Evolutionary conservation across 495 filamentous ascomycete genomes (phyloP).

Genomic region (Oidiodendron maius): DNA sequence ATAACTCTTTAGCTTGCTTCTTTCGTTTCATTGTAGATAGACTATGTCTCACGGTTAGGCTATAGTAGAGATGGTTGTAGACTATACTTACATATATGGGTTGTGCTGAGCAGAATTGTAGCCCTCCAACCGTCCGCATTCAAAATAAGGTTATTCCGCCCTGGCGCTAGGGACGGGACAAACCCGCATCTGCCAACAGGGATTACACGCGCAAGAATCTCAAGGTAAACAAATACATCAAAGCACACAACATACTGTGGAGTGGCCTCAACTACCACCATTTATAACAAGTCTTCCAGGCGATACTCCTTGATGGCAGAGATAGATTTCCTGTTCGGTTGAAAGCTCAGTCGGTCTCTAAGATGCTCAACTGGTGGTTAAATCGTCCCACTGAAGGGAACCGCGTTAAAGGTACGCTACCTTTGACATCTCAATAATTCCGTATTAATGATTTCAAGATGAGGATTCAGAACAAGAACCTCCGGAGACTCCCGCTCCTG

Average conservation of each 20-base stretch:
- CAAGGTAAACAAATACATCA: slow-evolving; percentile 16
- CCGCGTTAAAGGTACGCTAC: slow-evolving; percentile 18
- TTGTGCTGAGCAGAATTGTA: no score
- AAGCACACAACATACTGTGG: background rate
- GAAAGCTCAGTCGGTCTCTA: background rate
- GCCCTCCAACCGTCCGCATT: no score
- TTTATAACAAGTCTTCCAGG: background rate
- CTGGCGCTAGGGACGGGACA: slow-evolving; percentile 8
- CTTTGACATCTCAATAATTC: background rate
- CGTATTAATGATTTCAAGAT: slow-evolving; percentile 22
- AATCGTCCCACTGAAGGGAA: slow-evolving; percentile 12
- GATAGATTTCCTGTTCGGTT: background rate
- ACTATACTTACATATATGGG: no score
- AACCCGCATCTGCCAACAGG: slow-evolving; percentile 11
- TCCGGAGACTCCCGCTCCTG: slow-evolving; percentile 87
- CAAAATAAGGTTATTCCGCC: slow-evolving; percentile 14
- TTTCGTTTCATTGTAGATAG: slow-evolving; percentile 20
- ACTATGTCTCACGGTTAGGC: no score
- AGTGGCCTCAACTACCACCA: background rate
- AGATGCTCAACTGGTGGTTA: slow-evolving; percentile 25
- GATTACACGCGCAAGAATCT: background rate
- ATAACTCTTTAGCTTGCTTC: slow-evolving; percentile 7
- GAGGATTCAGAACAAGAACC: slow-evolving; percentile 52
- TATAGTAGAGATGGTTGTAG: no score
- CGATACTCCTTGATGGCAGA: slow-evolving; percentile 4